Percentiles rank a stretch among this genome's conserved stretches.
These are phyloP conservation scores for Kuraishia hungarica DNA, from an alignment of 805 yeast species.

Conservation along the genomic window DNA sequence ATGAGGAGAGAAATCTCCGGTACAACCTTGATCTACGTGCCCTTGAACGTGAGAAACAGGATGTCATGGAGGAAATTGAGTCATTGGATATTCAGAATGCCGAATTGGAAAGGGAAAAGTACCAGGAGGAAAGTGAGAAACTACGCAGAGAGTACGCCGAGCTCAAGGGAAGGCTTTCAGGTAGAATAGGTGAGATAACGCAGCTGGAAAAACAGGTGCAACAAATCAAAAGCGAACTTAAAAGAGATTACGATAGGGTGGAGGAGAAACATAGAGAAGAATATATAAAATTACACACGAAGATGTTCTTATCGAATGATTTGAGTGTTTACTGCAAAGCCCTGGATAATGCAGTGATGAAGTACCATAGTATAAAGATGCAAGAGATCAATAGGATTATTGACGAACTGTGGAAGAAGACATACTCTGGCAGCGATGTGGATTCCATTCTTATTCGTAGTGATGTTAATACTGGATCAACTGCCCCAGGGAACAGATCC, in stretches of 20 bases:
- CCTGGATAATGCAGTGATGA: slow-evolving; percentile 88
- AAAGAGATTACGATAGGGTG: slow-evolving; percentile 63
- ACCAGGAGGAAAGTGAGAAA: slow-evolving; percentile 46
- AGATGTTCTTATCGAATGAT: slow-evolving; percentile 70
- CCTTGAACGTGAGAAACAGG: slow-evolving; percentile 28
- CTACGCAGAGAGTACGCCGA: slow-evolving; percentile 42
- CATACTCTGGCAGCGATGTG: slow-evolving; percentile 93
- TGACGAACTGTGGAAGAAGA: slow-evolving; percentile 88
- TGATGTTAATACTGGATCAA: slow-evolving; percentile 49
- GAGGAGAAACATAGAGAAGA: slow-evolving; percentile 57
- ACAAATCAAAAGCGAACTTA: slow-evolving; percentile 48
- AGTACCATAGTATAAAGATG: slow-evolving; percentile 86
- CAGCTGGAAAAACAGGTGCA: slow-evolving; percentile 71
- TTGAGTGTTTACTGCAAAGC: slow-evolving; percentile 76
- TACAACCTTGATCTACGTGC: slow-evolving; percentile 55
- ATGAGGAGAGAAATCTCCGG: slow-evolving; percentile 52
- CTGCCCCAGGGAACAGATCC: slow-evolving; percentile 45
- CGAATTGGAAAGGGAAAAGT: slow-evolving; percentile 47
- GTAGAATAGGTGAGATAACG: slow-evolving; percentile 76
- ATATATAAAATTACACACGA: slow-evolving; percentile 70
- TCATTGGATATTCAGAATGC: slow-evolving; percentile 50
- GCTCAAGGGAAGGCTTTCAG: slow-evolving; percentile 58
- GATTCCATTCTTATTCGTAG: slow-evolving; percentile 83
- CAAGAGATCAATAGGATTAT: slow-evolving; percentile 80
- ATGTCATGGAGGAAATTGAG: slow-evolving; percentile 28